These are phyloP conservation scores for Melaleuca alternifolia DNA, from an alignment of 345 rosid species.

Conservation along the genomic window DNA sequence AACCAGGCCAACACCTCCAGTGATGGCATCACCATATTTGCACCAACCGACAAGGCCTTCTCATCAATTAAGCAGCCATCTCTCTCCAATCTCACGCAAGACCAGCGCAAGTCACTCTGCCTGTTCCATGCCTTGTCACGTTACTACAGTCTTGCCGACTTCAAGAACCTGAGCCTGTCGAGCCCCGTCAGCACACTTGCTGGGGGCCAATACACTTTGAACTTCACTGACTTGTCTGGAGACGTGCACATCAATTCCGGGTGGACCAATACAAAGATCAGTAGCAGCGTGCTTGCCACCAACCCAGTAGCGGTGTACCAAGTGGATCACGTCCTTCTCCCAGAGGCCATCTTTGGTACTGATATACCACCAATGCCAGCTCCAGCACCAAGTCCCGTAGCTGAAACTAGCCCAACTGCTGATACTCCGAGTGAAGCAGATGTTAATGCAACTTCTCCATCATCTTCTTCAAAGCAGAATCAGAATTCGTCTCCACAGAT, in stretches of 20 bases:
- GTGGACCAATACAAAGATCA: constrained; percentile 68
- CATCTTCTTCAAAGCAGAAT: constrained; percentile 10
- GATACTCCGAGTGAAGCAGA: constrained; percentile 48
- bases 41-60: constrained; percentile 71
- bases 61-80: constrained; percentile 55
- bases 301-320: constrained; percentile 79
- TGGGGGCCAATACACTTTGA: constrained; percentile 54
- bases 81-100: constrained; percentile 55
- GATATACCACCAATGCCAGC: constrained; percentile 85
- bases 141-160: constrained; percentile 61
- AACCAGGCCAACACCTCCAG: constrained; percentile 84
- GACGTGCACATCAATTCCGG: constrained; percentile 53
- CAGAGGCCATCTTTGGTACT: constrained; percentile 82
- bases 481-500: constrained; percentile 25
- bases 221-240: constrained; percentile 61
- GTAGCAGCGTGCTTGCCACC: constrained; percentile 71
- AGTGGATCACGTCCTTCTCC: constrained; percentile 68
- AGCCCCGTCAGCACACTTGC: constrained; percentile 63
- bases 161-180: constrained; percentile 64
- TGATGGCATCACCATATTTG: constrained; percentile 79
- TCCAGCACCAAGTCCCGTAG: constrained; percentile 75
- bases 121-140: constrained; percentile 80
- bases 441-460: constrained; percentile 1
- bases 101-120: constrained; percentile 60
- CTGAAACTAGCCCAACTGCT: constrained; percentile 22